phyloP scores from a whole-genome alignment of 139 green algal species.

The Raphidocelis subcapitata region DNA sequence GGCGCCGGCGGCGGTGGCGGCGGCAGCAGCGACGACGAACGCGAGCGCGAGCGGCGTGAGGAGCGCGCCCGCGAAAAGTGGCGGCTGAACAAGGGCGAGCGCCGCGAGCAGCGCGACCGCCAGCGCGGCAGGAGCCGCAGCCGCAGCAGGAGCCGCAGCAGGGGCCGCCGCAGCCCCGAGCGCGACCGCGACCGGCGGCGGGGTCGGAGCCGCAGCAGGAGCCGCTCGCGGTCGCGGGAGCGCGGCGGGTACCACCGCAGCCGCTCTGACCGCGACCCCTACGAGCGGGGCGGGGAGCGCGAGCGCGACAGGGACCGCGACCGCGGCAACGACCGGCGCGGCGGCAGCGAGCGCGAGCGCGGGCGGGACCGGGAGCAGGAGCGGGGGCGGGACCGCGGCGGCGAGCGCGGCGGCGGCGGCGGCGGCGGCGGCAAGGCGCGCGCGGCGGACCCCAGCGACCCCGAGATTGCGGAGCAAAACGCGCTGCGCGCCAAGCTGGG shows the following conservation, averaged over 20 bases:
- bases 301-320: not conserved
- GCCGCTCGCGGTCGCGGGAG: not conserved
- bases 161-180: slow-evolving; percentile 5
- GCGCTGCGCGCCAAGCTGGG: not conserved
- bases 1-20: slow-evolving; percentile 8
- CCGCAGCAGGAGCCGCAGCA: too few relatives aligned
- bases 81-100: slow-evolving; percentile 2
- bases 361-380: not conserved
- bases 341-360: not conserved
- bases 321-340: not conserved
- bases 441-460: not conserved
- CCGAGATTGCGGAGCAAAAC: not conserved
- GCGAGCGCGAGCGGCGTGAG: slow-evolving; percentile 15
- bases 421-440: not conserved
- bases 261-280: too few relatives aligned
- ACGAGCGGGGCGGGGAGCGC: too few relatives aligned
- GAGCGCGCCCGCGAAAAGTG: not conserved
- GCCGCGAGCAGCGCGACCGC: not conserved
- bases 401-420: not conserved
- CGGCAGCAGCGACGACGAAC: not conserved
- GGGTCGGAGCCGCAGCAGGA: slow-evolving; percentile 5
- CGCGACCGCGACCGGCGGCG: slow-evolving; percentile 4
- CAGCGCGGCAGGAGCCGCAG: slow-evolving; percentile 2
- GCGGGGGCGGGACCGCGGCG: not conserved
- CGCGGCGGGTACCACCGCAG: too few relatives aligned